Percentiles rank a stretch among this genome's conserved stretches.
These are phyloP conservation scores for Usnea hakonensis DNA, from an alignment of 495 filamentous ascomycete genomes.

Conservation along the genomic window DNA sequence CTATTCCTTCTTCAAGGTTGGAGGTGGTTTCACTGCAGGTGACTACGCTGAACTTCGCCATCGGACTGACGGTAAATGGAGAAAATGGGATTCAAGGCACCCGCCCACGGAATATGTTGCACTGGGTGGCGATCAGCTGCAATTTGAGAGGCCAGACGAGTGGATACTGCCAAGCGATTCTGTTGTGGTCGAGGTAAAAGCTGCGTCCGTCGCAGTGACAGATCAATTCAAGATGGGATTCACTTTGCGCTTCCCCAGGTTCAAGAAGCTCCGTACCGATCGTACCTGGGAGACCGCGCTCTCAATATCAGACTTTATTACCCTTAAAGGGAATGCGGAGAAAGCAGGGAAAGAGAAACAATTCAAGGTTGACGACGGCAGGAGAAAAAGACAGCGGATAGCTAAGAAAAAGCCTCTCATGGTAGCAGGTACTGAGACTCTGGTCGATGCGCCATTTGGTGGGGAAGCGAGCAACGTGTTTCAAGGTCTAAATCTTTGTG, in stretches of 20 bases:
- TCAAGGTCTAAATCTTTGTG: conserved; percentile 70
- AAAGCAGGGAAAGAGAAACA: conserved; percentile 65
- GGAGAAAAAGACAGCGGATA: conserved; percentile 52
- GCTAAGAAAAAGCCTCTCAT: conserved; percentile 57
- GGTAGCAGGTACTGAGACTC: conserved; percentile 62
- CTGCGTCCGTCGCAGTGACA: conserved; percentile 65
- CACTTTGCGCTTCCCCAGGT: conserved; percentile 87
- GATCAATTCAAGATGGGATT: conserved; percentile 69
- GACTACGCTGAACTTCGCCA: conserved; percentile 80
- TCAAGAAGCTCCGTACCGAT: conserved; percentile 73
- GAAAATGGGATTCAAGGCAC: conserved; percentile 68
- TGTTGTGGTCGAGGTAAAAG: conserved; percentile 81
- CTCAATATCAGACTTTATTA: conserved; percentile 66
- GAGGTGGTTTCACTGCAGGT: conserved; percentile 77
- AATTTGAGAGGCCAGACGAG: conserved; percentile 76
- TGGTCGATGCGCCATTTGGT: conserved; percentile 41
- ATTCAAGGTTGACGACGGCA: conserved; percentile 73
- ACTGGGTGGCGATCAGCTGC: conserved; percentile 65
- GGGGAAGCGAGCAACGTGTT: conserved; percentile 58
- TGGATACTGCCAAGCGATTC: conserved; percentile 92
- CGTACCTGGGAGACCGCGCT: conserved; percentile 77
- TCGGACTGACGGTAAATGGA: conserved; percentile 85
- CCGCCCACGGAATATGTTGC: conserved; percentile 77
- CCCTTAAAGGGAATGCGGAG: conserved; percentile 64
- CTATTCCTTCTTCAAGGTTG: conserved; percentile 92